These are phyloP conservation scores for Cryptococcus sp. DNA, from an alignment of 1,284 basidiomycete species.

Conservation along the genomic window DNA sequence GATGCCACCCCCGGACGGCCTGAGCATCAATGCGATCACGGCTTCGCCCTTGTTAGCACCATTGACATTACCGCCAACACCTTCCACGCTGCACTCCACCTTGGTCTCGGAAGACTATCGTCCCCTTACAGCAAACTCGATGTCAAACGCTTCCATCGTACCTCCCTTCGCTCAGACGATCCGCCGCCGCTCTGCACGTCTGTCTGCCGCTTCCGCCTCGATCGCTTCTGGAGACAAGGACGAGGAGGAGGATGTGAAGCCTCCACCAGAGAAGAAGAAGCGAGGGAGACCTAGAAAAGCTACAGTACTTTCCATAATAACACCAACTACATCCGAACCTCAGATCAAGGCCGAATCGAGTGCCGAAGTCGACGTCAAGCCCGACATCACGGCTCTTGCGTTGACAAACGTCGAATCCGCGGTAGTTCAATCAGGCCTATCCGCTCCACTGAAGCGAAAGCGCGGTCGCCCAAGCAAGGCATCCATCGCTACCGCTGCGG, in stretches of 20 bases:
- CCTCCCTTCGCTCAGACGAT: not conserved
- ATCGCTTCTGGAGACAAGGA: not conserved
- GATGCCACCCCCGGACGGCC: no score
- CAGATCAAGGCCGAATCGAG: not conserved
- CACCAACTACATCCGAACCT: not conserved
- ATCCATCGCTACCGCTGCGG: not conserved
- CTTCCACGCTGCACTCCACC: slow-evolving; percentile 3
- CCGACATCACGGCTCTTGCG: not conserved
- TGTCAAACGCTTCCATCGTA: slow-evolving; percentile 6
- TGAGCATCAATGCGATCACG: not conserved
- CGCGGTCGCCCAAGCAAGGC: not conserved
- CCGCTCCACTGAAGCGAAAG: not conserved
- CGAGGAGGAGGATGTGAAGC: not conserved
- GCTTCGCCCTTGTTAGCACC: not conserved
- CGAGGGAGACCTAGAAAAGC: slow-evolving; percentile 7
- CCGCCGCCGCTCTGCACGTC: slow-evolving; percentile 9
- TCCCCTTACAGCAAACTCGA: no score
- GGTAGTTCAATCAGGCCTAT: not conserved
- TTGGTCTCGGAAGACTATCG: not conserved
- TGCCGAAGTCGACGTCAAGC: not conserved
- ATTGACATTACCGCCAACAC: not conserved
- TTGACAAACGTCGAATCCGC: not conserved
- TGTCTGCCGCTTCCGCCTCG: not conserved
- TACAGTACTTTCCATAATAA: not conserved
- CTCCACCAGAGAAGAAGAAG: slow-evolving; percentile 6